Evolutionary conservation across 2,329 filamentous ascomycete species (phyloP), one percentile per base, ranked within the genome.

Genomic region (Geosmithia morbida): DNA sequence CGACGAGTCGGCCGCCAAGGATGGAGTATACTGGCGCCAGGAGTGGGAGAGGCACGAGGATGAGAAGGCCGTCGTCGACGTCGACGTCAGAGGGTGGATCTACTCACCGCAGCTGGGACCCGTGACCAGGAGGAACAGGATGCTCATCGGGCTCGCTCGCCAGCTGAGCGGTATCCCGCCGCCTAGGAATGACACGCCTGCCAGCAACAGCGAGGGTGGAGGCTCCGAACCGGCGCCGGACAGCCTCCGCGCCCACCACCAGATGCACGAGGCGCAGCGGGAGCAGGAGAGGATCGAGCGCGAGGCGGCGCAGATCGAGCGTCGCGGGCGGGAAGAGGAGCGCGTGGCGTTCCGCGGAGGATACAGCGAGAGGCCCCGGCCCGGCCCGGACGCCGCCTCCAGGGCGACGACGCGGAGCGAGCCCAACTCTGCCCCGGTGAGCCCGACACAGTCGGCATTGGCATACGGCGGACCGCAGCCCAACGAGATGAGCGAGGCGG

Each of bases 51-150:
- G 76, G 51, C 76, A 83, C 47, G 85, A 94, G 60, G 82, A 90
- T 50, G 81, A 88, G 56, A 85, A 84, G 60, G 87, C 89, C 0
- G 71, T 96, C 3, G 85, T 96, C 1, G 90, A 97, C 59, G 87
- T 97, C 6, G 90, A 98, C 61, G 87, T 98, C 20, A 77, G 90
- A 54, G 92, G 92, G 14, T 98, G 94, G 92, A 77, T 97, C 46
- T 98, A 95, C 62, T 79, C 81, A 40, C 90, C 90, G 17, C 86
- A 90, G 57, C 75, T 74, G 53, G 88, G 87, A 0, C 88, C 87
- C 3, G 81, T 96, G 75, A 90, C 79, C 22, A 77, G 89, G 54
- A 87, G 87, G 57, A 94, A 96, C 57, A 77, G 92, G 39, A 71
- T 97, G 51, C 71, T 96, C 56, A 79, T 98, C 47, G 87, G 89